Percentiles rank a stretch among this genome's conserved stretches.
Evolutionary conservation across 495 filamentous ascomycete species (phyloP).

Genomic region (Trichodelitschia bisporula): DNA sequence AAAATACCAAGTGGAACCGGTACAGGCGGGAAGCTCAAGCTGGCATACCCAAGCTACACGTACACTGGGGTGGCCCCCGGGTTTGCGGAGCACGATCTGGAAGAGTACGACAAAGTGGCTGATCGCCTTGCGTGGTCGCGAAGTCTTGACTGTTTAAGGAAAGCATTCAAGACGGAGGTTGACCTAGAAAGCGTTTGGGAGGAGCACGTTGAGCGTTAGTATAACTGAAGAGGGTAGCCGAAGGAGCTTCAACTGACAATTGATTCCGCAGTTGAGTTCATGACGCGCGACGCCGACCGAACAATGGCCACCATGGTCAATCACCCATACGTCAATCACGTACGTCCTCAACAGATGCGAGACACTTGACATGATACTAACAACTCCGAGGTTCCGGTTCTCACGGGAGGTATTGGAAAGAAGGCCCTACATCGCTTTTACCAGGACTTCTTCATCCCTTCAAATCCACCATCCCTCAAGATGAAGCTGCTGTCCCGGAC

Average conservation of each 20-base stretch:
- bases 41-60: constrained; percentile 20
- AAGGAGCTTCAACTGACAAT: constrained; percentile 5
- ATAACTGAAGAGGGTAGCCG: neutral
- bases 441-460: constrained; percentile 43
- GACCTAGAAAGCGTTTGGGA: constrained; percentile 36
- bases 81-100: constrained; percentile 28
- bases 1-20: constrained; percentile 28
- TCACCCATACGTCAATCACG: constrained; percentile 30
- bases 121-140: constrained; percentile 24
- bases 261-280: constrained; percentile 14
- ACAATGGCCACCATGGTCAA: constrained; percentile 29
- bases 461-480: constrained; percentile 38
- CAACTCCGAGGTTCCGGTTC: constrained; percentile 24
- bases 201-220: constrained; percentile 29
- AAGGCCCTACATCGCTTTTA: constrained; percentile 48
- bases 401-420: constrained; percentile 53
- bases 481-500: constrained; percentile 54
- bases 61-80: constrained; percentile 16
- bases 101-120: constrained; percentile 22
- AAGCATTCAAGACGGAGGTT: constrained; percentile 31
- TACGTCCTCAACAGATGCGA: too few relatives aligned
- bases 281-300: constrained; percentile 11
- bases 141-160: constrained; percentile 20
- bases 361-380: too few relatives aligned
- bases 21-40: constrained; percentile 21